These are phyloP conservation scores for Articulospora tetracladia DNA, from an alignment of 495 filamentous ascomycete genomes.

Conservation along the genomic window DNA sequence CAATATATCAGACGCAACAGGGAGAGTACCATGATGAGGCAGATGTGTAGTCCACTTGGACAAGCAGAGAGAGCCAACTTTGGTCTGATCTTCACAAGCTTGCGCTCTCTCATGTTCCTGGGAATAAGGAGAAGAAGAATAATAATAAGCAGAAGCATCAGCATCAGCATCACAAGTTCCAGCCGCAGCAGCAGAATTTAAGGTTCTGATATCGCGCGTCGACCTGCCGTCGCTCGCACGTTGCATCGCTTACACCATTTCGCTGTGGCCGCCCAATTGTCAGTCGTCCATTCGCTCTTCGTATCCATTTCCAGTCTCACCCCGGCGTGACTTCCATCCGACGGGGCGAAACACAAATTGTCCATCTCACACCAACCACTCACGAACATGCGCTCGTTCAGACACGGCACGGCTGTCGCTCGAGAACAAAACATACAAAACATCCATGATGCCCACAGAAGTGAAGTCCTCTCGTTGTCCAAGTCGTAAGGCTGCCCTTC, in stretches of 20 bases:
- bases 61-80: no score
- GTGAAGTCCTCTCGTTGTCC: neutral
- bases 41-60: no score
- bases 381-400: neutral
- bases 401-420: neutral
- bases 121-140: no score
- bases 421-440: neutral
- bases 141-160: no score
- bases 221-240: no score
- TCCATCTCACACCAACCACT: neutral
- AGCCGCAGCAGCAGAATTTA: neutral
- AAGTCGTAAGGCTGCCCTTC: neutral
- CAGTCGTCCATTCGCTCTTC: neutral
- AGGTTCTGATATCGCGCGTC: neutral
- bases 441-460: slow-evolving; percentile 9
- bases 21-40: no score
- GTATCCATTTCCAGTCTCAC: neutral
- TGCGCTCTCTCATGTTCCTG: no score
- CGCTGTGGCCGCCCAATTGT: no score
- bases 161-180: no score
- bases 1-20: no score
- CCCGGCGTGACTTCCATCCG: neutral
- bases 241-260: neutral
- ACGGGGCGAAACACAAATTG: neutral
- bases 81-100: no score